Evolutionary conservation across 2,329 filamentous ascomycete species (phyloP).

Genomic region (Magnaporthales sp.): DNA sequence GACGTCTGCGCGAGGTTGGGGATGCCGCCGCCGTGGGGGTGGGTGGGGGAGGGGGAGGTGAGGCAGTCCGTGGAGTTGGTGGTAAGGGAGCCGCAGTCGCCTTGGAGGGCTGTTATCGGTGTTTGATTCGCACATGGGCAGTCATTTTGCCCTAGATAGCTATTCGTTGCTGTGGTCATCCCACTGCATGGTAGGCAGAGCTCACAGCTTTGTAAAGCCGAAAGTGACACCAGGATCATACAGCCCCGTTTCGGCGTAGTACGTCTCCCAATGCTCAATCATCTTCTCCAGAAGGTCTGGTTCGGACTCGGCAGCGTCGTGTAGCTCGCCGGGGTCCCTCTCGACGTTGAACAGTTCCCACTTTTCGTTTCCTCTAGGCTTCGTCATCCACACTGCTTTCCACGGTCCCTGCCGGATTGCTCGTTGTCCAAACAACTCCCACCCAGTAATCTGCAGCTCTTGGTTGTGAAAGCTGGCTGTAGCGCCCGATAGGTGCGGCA

Average conservation of each 20-base stretch:
- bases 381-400: slow-evolving; percentile 21
- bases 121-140: neutral
- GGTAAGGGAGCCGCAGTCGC: neutral
- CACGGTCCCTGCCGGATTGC: slow-evolving; percentile 25
- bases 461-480: neutral
- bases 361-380: slow-evolving; percentile 16
- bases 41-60: neutral
- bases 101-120: neutral
- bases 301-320: slow-evolving; percentile 17
- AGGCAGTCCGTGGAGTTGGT: neutral
- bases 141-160: neutral
- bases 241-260: slow-evolving; percentile 12
- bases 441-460: slow-evolving; percentile 17
- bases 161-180: neutral
- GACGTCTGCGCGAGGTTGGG: neutral
- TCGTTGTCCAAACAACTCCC: slow-evolving; percentile 23
- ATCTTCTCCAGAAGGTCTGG: slow-evolving; percentile 19
- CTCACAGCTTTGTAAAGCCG: neutral
- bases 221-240: neutral
- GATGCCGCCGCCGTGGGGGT: neutral
- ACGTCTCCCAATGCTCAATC: slow-evolving; percentile 24
- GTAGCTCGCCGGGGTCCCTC: slow-evolving; percentile 21
- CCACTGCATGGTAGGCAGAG: neutral
- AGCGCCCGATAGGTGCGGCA: slow-evolving; percentile 10
- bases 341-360: slow-evolving; percentile 25